A percentile compares a stretch with the other conserved stretches of the same genome.
These are phyloP conservation scores for Dimocarpus longan DNA, from an alignment of 345 rosid species.

Conservation along the genomic window DNA sequence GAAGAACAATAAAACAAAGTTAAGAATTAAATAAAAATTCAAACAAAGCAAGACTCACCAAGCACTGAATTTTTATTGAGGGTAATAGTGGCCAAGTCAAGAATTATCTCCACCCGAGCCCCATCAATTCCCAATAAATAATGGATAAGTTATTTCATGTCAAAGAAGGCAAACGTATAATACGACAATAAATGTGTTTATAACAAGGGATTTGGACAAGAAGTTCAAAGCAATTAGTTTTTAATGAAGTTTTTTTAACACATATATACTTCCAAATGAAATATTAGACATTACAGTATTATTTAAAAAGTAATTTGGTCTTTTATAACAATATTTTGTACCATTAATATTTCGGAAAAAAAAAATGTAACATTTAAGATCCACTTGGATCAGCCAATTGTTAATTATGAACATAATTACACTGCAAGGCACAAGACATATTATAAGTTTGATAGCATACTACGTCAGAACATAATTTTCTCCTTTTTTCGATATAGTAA, in stretches of 20 bases:
- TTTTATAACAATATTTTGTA: background rate
- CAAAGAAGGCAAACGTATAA: background rate
- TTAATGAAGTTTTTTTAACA: background rate
- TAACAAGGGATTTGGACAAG: background rate
- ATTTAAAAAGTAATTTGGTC: background rate
- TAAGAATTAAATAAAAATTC: background rate
- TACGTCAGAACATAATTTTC: background rate
- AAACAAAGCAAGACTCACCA: constrained; percentile 41
- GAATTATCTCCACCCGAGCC: constrained; percentile 89
- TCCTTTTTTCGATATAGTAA: too few relatives aligned
- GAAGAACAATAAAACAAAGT: background rate
- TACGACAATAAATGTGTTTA: background rate
- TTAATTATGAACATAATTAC: background rate
- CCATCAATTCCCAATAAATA: constrained; percentile 77
- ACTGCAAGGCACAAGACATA: background rate
- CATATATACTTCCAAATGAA: background rate
- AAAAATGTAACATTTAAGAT: background rate
- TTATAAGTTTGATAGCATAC: too few relatives aligned
- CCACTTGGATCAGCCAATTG: background rate
- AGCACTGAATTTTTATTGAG: constrained; percentile 95
- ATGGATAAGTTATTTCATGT: background rate
- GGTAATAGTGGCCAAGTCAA: constrained; percentile 90
- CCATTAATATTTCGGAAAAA: too few relatives aligned
- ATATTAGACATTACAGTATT: background rate
- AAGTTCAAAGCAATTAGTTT: too few relatives aligned